Evolutionary conservation across 805 yeast genomes (phyloP), one percentile per base, ranked within the genome.

Genomic region (Tetrapisispora arboricola): DNA sequence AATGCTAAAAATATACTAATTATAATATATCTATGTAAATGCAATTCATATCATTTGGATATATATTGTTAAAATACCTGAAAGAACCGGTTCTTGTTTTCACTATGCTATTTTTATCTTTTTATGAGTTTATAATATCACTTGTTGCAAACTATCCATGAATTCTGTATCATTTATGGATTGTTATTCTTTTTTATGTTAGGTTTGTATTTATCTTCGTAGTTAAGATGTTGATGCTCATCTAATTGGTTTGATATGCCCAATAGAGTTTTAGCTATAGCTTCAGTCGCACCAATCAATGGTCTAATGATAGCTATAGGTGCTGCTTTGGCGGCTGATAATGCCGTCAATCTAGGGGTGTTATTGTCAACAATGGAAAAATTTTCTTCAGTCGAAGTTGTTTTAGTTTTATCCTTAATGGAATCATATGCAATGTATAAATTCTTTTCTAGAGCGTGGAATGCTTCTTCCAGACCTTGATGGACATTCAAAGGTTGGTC

Each of bases 281-380:
- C 95, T 57, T 86, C 96, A 0, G 96, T 83, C 0, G 95, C 86
- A 2, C 96, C 97, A 50, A 88, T 86, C 46, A 86, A 71, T 2
- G 96, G 96, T 32, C 96, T 61, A 2, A 88, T 70, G 13, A 88
- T 60, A 16, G 85, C 79, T 13, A 85, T 75, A 0, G 96, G 96
- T 1, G 94, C 76, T 0, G 82, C 85, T 47, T 73, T 75, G 12
- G 84, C 79, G 12, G 86, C 67, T 1, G 85, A 78, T 16, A 68
- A 61, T 0, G 84, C 73, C 0, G 88, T 84, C 4, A 71, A 80
- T 50, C 75, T 80, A 0, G 85, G 76, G 44, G 71, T 75, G 0
- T 76, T 80, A 18, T 6, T 24, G 3, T 10, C 15, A 12, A 46
- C 43, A 3, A 47, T 41, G 17, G 37, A 24, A 24, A 34, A 34